These are phyloP conservation scores for Beauveria sp. DNA, from an alignment of 2,329 filamentous ascomycete species.

Conservation along the genomic window DNA sequence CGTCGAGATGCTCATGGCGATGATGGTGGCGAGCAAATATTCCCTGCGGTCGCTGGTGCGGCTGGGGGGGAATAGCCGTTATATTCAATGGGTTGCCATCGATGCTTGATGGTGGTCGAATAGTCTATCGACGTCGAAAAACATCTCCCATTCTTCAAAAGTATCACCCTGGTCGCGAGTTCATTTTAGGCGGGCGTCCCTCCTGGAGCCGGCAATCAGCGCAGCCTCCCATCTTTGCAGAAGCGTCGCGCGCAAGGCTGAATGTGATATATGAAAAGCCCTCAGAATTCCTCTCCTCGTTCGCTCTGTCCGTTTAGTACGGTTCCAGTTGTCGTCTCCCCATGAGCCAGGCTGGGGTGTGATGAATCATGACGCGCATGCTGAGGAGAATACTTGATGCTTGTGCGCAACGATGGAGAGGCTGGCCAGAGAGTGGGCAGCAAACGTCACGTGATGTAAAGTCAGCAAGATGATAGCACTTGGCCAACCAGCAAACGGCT, in stretches of 20 bases:
- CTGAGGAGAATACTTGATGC: neutral
- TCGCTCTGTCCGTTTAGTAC: neutral
- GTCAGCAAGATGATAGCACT: neutral
- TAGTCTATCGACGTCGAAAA: neutral
- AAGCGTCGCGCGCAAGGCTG: neutral
- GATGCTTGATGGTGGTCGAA: neutral
- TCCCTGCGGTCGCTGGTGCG: neutral
- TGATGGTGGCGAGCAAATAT: neutral
- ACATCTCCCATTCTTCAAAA: neutral
- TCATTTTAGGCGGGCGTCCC: neutral
- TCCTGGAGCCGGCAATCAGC: neutral
- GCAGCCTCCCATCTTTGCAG: neutral
- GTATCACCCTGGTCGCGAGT: neutral
- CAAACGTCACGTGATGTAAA: neutral
- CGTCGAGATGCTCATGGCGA: neutral
- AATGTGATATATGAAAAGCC: neutral
- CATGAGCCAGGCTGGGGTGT: neutral
- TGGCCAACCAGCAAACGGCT: neutral
- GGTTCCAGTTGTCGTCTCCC: neutral
- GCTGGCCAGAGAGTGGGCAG: neutral
- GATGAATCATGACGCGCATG: neutral
- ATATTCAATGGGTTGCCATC: neutral
- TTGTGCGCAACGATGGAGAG: conserved; percentile 1
- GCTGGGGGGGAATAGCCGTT: neutral
- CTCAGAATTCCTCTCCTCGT: neutral